Evolutionary conservation across 139 green algal species (phyloP), one percentile per base, ranked within the genome.

Genomic region (Haematococcus sp.): DNA sequence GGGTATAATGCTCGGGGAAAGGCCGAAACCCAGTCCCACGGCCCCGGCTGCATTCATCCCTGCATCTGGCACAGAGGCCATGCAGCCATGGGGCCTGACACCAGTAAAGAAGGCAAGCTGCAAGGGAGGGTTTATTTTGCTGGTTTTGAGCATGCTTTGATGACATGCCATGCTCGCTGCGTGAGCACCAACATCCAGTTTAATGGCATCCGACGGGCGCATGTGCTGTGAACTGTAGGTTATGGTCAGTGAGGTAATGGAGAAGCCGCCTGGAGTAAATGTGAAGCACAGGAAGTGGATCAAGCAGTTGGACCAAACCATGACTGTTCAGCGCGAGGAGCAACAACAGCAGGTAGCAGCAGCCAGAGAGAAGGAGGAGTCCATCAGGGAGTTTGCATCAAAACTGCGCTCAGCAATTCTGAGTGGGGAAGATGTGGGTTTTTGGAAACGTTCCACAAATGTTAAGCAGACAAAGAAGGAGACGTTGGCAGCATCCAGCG

Each of bases 391-490:
- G 4, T 68, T 68, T 27, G 25, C 31, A 32, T 28, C 61, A 49
- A 68, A 79, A 22, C 54, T 79, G 30, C 74, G 74, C 2, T n/a
- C 74, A 22, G 55, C 74, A 30, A 79, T 79, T 19, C 40, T 79
- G 1, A 51, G 46, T 16, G 73, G 64, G 16, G 73, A 78, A 33
- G 73, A 78, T 19, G 54, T 73, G 22, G 25, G 46, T 25, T 78
- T 78, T 63, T 78, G 73, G 73, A 59, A 44, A 0, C 46, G 51
- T 4, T 34, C 71, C 28, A 70, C 49, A 9, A 28, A 51, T 30
- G 22, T 22, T 4, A 46, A 70, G 44, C 40, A 20, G 1, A 58
- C 35, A 1, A 16, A 20, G 33, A 46, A 70, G 22, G 43, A 58
- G 40, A 11, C 40, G 11, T 7, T 11, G 11, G 40, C 40, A 49